phyloP scores from a whole-genome alignment of 345 rosid genomes.

The Eucalyptus curtisii region DNA sequence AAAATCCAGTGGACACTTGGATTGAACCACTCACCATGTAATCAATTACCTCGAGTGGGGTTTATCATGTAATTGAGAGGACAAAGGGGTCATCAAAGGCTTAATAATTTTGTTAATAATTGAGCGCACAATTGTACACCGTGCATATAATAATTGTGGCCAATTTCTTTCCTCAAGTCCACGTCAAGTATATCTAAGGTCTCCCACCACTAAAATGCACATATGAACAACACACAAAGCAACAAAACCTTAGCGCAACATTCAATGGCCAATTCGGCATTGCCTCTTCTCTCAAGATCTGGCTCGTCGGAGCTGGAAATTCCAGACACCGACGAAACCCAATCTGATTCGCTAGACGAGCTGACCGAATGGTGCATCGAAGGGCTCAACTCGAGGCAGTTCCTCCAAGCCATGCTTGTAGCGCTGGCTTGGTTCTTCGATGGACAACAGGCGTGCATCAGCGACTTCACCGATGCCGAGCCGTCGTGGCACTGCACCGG shows the following conservation, averaged over 20 bases:
- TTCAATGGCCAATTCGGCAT: not conserved
- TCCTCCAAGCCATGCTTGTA: conserved; percentile 5
- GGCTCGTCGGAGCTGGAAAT: not conserved
- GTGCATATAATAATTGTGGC: not conserved
- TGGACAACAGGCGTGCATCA: conserved; percentile 3
- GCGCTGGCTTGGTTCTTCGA: conserved; percentile 5
- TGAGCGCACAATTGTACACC: not conserved
- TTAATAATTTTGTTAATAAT: not conserved
- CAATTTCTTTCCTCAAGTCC: not conserved
- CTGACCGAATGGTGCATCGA: not conserved
- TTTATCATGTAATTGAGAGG: not conserved
- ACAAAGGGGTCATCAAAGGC: not conserved
- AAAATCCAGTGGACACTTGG: not conserved
- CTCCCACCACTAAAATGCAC: not conserved
- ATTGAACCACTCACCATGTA: not conserved
- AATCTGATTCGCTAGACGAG: not conserved
- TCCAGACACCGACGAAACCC: not conserved
- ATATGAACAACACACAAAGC: not conserved
- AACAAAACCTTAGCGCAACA: not conserved
- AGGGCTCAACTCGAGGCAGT: not conserved
- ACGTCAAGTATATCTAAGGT: not conserved
- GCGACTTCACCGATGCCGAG: conserved; percentile 1
- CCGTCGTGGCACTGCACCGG: conserved; percentile 5
- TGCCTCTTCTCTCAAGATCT: not conserved
- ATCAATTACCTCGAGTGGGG: not conserved